phyloP scores from a whole-genome alignment of 2,329 filamentous ascomycete genomes.

The Sphaerulina musiva region DNA sequence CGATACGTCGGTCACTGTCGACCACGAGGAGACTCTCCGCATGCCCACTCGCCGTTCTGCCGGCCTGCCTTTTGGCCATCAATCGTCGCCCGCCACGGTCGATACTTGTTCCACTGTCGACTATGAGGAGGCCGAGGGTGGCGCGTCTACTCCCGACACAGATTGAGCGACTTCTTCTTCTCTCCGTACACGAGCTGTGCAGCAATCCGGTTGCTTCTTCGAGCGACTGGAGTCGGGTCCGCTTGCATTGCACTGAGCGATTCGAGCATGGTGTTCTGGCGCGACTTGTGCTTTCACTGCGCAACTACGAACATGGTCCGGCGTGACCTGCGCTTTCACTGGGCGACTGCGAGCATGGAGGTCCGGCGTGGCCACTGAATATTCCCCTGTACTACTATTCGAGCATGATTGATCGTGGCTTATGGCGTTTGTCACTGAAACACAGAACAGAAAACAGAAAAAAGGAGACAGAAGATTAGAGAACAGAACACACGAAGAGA shows the following conservation, averaged over 20 bases:
- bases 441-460: background rate
- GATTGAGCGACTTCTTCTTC: too few relatives aligned
- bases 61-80: too few relatives aligned
- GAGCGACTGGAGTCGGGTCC: background rate
- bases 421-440: background rate
- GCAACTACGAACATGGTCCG: too few relatives aligned
- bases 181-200: background rate
- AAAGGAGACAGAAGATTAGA: too few relatives aligned
- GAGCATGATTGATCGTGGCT: background rate
- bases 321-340: background rate
- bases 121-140: too few relatives aligned
- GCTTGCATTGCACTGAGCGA: background rate
- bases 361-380: background rate
- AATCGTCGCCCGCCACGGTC: too few relatives aligned
- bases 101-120: too few relatives aligned
- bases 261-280: slow-evolving; percentile 1
- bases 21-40: too few relatives aligned
- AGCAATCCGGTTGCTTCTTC: background rate
- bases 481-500: too few relatives aligned
- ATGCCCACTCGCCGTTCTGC: too few relatives aligned
- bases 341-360: background rate
- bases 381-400: background rate
- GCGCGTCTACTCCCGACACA: too few relatives aligned
- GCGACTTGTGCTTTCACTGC: background rate
- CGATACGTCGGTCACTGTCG: too few relatives aligned